Evolutionary conservation across 2,329 filamentous ascomycete genomes (phyloP).

Genomic region (Lizonia empirigonia): DNA sequence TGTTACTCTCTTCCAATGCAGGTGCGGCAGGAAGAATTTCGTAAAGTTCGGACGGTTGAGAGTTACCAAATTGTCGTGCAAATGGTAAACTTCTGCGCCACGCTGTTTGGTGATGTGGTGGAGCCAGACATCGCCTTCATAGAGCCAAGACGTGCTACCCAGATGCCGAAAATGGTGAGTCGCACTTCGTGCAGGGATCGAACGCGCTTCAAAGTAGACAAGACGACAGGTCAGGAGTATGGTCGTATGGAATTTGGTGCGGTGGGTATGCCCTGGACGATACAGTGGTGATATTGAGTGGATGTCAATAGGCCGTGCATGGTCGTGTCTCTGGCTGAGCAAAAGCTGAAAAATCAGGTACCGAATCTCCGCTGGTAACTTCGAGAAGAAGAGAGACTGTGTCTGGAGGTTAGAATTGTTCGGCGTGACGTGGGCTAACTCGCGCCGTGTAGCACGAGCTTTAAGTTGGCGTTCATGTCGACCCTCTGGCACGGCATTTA

Average conservation of each 20-base stretch:
- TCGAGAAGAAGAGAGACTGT: constrained; percentile 30
- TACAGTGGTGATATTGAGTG: constrained; percentile 19
- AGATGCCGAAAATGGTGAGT: constrained; percentile 32
- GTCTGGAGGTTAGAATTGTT: constrained; percentile 25
- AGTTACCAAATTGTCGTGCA: constrained; percentile 24
- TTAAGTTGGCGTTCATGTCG: constrained; percentile 20
- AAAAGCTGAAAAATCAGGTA: constrained; percentile 23
- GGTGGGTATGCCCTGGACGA: constrained; percentile 38
- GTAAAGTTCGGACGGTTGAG: constrained; percentile 5
- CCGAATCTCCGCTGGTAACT: constrained; percentile 34
- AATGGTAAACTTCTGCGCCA: constrained; percentile 28
- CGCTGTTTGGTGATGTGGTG: constrained; percentile 30
- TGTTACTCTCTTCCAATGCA: constrained; percentile 31
- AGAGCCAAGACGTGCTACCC: constrained; percentile 9
- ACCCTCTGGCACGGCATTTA: neutral
- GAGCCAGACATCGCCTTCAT: constrained; percentile 21
- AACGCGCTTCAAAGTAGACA: constrained; percentile 47
- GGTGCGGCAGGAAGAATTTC: constrained; percentile 22
- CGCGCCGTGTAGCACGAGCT: constrained; percentile 23
- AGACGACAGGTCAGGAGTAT: constrained; percentile 49
- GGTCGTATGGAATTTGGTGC: constrained; percentile 31
- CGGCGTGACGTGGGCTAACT: constrained; percentile 24
- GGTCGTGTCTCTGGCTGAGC: constrained; percentile 21
- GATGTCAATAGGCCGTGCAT: constrained; percentile 6
- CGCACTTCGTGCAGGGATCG: constrained; percentile 41